A percentile compares a stretch with the other conserved stretches of the same genome.
Evolutionary conservation across 192 early-diverging fungal genomes (phyloP).

Genomic region (Podila horticola): DNA sequence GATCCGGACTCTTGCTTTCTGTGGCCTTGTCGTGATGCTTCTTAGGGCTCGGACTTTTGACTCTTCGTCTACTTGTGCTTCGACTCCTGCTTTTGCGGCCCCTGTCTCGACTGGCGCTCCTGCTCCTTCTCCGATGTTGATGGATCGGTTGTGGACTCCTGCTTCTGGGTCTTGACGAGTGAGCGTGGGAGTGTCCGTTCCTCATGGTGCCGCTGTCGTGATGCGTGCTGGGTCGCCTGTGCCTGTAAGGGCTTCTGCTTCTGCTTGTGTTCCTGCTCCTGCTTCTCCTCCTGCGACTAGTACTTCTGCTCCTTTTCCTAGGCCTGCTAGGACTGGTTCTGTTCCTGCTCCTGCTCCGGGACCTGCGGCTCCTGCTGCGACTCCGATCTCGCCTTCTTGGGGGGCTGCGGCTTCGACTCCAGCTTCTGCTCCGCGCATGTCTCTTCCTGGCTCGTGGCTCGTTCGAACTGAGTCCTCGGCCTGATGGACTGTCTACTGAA

Average conservation of each 20-base stretch:
- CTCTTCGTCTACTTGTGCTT: neutral
- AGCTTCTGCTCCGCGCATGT: conserved; percentile 26
- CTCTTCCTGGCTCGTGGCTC: conserved; percentile 22
- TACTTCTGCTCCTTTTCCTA: neutral
- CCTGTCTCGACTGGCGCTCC: neutral
- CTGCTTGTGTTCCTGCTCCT: conserved; percentile 15
- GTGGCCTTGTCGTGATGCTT: neutral
- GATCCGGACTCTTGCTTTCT: conserved; percentile 1
- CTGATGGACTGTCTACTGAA: conserved; percentile 1
- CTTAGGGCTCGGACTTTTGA: conserved; percentile 2
- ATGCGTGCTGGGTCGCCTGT: too few relatives aligned
- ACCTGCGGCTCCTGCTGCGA: neutral
- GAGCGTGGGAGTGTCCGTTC: too few relatives aligned
- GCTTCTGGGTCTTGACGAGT: too few relatives aligned
- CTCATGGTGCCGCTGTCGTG: neutral
- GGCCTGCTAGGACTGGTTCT: neutral
- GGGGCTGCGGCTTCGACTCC: conserved; percentile 10
- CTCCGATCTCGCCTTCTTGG: neutral
- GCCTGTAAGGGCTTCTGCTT: conserved; percentile 1
- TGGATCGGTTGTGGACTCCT: too few relatives aligned
- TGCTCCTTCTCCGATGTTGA: neutral
- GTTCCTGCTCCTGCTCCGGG: neutral
- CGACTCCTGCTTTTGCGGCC: conserved; percentile 2
- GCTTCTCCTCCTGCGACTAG: conserved; percentile 9
- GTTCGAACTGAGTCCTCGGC: neutral